These are phyloP conservation scores for Colletotrichum incanum DNA, from an alignment of 2,329 filamentous ascomycete species.

Conservation along the genomic window DNA sequence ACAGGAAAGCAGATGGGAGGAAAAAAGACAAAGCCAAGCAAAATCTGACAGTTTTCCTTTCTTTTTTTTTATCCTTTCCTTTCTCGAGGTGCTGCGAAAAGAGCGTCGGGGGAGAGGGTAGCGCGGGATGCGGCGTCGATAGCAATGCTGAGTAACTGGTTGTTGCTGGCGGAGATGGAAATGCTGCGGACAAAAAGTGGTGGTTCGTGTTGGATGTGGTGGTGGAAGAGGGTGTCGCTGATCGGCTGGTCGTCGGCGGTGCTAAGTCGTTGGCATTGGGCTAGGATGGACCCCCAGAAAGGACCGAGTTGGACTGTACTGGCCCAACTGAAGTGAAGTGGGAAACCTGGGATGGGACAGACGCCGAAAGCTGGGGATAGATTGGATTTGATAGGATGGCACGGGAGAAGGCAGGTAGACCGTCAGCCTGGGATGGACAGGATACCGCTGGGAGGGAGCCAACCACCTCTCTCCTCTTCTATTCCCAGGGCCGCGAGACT, in stretches of 20 bases:
- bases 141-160: conserved; percentile 31
- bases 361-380: conserved; percentile 17
- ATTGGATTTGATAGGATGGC: conserved; percentile 6
- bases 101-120: conserved; percentile 23
- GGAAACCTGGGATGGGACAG: conserved; percentile 33
- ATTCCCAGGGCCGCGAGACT: not conserved
- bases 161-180: conserved; percentile 28
- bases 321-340: not conserved
- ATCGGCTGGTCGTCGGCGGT: conserved; percentile 9
- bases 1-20: not conserved
- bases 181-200: conserved; percentile 30
- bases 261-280: conserved; percentile 40
- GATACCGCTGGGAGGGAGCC: conserved; percentile 8
- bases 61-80: not conserved
- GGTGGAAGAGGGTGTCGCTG: conserved; percentile 17
- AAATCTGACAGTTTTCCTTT: not conserved
- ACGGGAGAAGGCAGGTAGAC: not conserved
- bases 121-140: conserved; percentile 23
- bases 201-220: conserved; percentile 23
- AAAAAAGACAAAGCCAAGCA: not conserved
- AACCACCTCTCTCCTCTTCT: conserved; percentile 8
- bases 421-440: not conserved
- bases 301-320: conserved; percentile 5
- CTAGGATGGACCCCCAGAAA: conserved; percentile 28
- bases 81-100: conserved; percentile 32